Evolutionary conservation across 2,329 filamentous ascomycete species (phyloP).

Genomic region (Phialophora macrospora): DNA sequence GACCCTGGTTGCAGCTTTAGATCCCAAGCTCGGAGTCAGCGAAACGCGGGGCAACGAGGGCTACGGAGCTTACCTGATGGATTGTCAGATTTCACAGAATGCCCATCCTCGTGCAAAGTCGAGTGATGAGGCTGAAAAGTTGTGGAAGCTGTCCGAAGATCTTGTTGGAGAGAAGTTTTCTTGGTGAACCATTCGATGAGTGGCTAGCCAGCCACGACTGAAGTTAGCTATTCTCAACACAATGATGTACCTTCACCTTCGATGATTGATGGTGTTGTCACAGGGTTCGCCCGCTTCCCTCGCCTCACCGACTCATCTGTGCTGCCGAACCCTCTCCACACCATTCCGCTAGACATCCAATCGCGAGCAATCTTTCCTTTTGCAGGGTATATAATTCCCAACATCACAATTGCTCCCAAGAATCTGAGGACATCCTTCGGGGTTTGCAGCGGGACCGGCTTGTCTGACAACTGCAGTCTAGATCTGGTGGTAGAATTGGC

Average conservation of each 20-base stretch:
- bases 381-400: neutral
- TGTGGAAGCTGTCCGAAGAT: constrained; percentile 49
- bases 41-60: constrained; percentile 31
- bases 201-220: neutral
- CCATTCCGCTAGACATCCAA: neutral
- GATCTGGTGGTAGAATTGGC: constrained; percentile 8
- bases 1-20: constrained; percentile 51
- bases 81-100: constrained; percentile 44
- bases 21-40: constrained; percentile 43
- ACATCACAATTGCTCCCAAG: neutral
- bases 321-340: neutral
- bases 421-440: neutral
- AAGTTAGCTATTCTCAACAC: neutral
- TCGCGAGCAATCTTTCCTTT: neutral
- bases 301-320: neutral
- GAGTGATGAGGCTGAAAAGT: constrained; percentile 45
- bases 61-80: constrained; percentile 42
- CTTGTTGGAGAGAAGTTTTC: constrained; percentile 47
- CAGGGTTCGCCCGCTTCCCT: neutral
- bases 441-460: neutral
- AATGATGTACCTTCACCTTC: neutral
- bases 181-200: constrained; percentile 7
- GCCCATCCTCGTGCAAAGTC: constrained; percentile 45
- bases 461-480: neutral
- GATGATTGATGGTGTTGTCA: neutral